Conservation (phyloP, 495 filamentous ascomycete genomes). For the Penicillium canescens region DNA sequence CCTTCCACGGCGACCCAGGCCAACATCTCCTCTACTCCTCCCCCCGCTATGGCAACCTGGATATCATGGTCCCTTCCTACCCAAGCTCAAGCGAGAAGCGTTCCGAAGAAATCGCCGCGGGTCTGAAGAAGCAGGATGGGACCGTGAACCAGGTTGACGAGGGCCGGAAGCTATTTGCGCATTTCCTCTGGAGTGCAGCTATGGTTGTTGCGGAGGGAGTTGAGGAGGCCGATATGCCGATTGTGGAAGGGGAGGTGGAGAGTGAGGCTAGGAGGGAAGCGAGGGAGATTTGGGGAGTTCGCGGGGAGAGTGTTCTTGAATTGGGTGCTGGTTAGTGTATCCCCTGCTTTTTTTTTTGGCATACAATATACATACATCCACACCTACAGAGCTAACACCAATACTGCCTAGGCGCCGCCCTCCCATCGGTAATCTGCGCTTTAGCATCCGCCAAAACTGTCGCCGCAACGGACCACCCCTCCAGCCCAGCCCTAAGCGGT, state of each 20-base stretch:
- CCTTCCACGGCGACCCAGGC: constrained; percentile 73
- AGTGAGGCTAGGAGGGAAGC: constrained; percentile 9
- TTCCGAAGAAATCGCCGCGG: constrained; percentile 17
- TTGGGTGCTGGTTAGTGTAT: constrained; percentile 58
- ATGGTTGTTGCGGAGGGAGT: constrained; percentile 71
- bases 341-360: background rate
- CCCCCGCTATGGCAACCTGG: constrained; percentile 54
- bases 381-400: constrained; percentile 1
- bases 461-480: constrained; percentile 78
- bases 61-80: constrained; percentile 45
- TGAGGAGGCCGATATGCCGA: constrained; percentile 38
- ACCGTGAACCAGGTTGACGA: constrained; percentile 43
- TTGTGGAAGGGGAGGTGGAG: background rate
- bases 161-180: constrained; percentile 68
- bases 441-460: constrained; percentile 64
- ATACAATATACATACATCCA: background rate
- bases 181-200: constrained; percentile 86
- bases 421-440: constrained; percentile 67
- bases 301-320: constrained; percentile 56
- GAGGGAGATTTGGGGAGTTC: constrained; percentile 46
- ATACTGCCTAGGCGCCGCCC: constrained; percentile 60
- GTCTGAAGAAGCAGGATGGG: constrained; percentile 15
- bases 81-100: constrained; percentile 25
- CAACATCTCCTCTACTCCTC: constrained; percentile 67
- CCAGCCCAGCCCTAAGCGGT: constrained; percentile 58